phyloP scores from a whole-genome alignment of 306 rosid genomes.

The Fagus sylvatica region DNA sequence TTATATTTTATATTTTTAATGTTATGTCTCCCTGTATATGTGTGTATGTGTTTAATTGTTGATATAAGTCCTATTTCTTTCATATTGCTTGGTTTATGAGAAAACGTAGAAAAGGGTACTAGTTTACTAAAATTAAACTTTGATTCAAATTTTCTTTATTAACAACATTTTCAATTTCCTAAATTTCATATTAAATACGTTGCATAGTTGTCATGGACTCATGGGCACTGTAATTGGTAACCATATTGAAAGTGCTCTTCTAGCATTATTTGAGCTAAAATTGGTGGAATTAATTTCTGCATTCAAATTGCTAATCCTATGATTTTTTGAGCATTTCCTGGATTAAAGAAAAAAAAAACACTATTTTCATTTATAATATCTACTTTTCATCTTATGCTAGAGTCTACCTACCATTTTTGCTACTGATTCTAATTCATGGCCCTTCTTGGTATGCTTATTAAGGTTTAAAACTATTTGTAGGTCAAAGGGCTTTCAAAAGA shows the following conservation, averaged over 20 bases:
- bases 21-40: neutral
- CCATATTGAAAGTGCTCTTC: neutral
- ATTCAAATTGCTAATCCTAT: neutral
- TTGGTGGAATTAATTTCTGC: neutral
- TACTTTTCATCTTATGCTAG: neutral
- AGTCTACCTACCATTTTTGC: neutral
- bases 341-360: neutral
- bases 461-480: neutral
- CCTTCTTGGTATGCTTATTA: neutral
- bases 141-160: neutral
- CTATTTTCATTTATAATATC: neutral
- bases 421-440: neutral
- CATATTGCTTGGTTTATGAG: neutral
- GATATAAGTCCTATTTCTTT: neutral
- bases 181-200: neutral
- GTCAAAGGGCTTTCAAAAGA: conserved; percentile 37
- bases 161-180: neutral
- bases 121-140: neutral
- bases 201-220: neutral
- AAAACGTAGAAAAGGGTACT: neutral
- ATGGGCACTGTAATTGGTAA: neutral
- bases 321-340: neutral
- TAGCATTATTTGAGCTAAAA: neutral
- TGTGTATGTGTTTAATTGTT: neutral
- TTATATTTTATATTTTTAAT: neutral